Conservation (phyloP, 1,284 basidiomycete species). For the Anthracocystis panici-leucophaei region DNA sequence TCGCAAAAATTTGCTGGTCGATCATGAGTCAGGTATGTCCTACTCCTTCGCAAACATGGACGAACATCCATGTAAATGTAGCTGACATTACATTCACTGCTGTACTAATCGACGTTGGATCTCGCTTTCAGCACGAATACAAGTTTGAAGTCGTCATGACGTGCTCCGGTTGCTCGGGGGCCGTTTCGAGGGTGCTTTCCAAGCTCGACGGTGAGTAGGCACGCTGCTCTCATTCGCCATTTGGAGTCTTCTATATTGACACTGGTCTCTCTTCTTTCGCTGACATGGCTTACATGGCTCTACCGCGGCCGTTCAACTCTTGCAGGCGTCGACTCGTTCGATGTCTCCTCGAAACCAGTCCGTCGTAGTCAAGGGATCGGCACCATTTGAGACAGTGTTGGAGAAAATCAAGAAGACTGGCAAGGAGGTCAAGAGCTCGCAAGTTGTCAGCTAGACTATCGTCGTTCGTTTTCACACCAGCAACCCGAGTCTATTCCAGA, state of each 20-base stretch:
- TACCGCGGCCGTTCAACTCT: not conserved
- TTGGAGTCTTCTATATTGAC: not conserved
- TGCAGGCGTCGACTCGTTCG: constrained; percentile 59
- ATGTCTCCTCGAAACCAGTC: constrained; percentile 79
- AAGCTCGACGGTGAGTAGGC: constrained; percentile 76
- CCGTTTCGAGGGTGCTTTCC: constrained; percentile 79
- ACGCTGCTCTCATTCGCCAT: not conserved
- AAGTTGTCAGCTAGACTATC: constrained; percentile 37
- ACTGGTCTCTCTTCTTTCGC: not conserved
- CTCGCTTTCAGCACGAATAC: constrained; percentile 70
- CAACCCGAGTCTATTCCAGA: constrained; percentile 1
- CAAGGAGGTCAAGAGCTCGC: constrained; percentile 75
- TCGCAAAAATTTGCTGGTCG: no score
- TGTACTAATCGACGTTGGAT: not conserved
- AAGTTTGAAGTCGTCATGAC: constrained; percentile 82
- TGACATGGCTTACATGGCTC: not conserved
- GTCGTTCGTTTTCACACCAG: not conserved
- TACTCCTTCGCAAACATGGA: not conserved
- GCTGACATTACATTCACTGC: not conserved
- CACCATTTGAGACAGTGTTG: constrained; percentile 77
- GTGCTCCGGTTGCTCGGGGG: constrained; percentile 83
- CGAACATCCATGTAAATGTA: no score
- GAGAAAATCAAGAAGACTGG: constrained; percentile 87
- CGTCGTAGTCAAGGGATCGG: constrained; percentile 77
- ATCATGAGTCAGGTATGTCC: constrained; percentile 3